phyloP scores from a whole-genome alignment of 345 rosid species.

The Gynandropsis gynandra region DNA sequence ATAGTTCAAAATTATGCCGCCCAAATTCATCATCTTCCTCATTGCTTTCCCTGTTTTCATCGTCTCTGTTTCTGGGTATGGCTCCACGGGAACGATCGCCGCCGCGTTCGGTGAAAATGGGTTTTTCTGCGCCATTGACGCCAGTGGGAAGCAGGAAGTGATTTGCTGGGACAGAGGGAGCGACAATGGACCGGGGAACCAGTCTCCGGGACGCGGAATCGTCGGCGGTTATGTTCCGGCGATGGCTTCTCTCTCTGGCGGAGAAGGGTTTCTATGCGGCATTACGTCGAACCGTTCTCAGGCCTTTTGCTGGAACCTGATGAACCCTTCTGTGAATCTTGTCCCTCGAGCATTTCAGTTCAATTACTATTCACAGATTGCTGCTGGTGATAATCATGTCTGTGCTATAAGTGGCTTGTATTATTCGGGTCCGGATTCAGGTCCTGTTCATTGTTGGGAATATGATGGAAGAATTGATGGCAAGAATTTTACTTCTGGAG shows the following conservation, averaged over 20 bases:
- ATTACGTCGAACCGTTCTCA: slow-evolving; percentile 59
- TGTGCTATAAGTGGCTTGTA: slow-evolving; percentile 85
- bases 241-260: slow-evolving; percentile 67
- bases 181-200: too few species aligned
- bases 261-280: slow-evolving; percentile 75
- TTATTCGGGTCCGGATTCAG: slow-evolving; percentile 57
- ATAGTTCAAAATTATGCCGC: too few species aligned
- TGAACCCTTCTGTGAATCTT: slow-evolving; percentile 43
- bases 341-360: slow-evolving; percentile 45
- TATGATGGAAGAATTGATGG: too few species aligned
- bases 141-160: slow-evolving; percentile 73
- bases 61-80: slow-evolving; percentile 49
- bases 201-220: slow-evolving; percentile 26
- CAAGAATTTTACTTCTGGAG: too few species aligned
- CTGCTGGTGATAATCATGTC: slow-evolving; percentile 73
- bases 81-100: slow-evolving; percentile 76
- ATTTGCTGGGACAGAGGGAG: slow-evolving; percentile 82
- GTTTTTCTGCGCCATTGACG: slow-evolving; percentile 95
- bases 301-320: slow-evolving; percentile 55
- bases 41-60: too few species aligned
- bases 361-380: slow-evolving; percentile 63
- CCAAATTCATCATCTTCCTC: too few species aligned
- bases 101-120: slow-evolving; percentile 50
- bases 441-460: slow-evolving; percentile 76
- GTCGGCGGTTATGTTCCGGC: slow-evolving; percentile 33